These are phyloP conservation scores for Gentiana straminea DNA, from an alignment of 257 asterid species.

Conservation along the genomic window DNA sequence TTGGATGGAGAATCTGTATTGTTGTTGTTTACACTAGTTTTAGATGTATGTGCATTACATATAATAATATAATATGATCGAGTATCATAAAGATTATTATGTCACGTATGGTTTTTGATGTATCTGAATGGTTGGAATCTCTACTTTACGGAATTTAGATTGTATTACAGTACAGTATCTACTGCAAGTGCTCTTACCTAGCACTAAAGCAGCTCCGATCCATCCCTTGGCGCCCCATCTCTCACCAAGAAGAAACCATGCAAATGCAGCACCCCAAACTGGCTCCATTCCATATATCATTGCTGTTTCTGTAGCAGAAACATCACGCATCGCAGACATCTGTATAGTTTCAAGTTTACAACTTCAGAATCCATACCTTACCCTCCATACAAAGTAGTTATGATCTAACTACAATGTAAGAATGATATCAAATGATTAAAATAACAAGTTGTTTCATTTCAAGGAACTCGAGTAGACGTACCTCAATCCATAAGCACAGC, in stretches of 20 bases:
- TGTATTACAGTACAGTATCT: conserved; percentile 2
- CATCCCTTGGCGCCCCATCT: conserved; percentile 75
- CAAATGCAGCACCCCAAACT: conserved; percentile 83
- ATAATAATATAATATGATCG: not conserved
- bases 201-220: conserved; percentile 73
- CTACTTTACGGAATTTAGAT: not conserved
- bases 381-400: too few relatives aligned
- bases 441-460: too few relatives aligned
- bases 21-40: too few relatives aligned
- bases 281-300: conserved; percentile 75
- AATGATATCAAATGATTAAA: too few relatives aligned
- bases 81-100: not conserved
- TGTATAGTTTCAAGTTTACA: conserved; percentile 9
- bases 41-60: not conserved
- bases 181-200: conserved; percentile 31
- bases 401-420: too few relatives aligned
- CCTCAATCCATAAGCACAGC: conserved; percentile 74
- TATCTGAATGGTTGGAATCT: too few relatives aligned
- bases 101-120: too few relatives aligned
- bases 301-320: conserved; percentile 73
- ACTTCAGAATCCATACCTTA: not conserved
- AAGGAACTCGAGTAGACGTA: conserved; percentile 9
- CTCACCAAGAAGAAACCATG: conserved; percentile 82
- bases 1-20: too few relatives aligned
- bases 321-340: conserved; percentile 66